A percentile compares a stretch with the other conserved stretches of the same genome.
Conservation (phyloP, 1,284 basidiomycete species). For the Rhodotorula sp. region DNA sequence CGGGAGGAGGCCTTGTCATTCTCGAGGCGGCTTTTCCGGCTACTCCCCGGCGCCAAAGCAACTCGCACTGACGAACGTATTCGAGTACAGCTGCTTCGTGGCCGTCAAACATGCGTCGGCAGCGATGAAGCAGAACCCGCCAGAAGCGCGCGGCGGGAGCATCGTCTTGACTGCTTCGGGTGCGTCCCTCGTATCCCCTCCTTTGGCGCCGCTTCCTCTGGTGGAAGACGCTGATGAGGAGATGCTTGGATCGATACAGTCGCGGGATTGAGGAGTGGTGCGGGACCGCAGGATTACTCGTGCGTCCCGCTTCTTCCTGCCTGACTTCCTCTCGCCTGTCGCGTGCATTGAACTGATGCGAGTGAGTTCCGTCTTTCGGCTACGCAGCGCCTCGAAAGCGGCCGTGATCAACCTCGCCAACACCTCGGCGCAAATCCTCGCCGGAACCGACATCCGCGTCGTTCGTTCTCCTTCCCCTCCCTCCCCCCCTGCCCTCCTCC, state of each 20-base stretch:
- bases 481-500: not conserved
- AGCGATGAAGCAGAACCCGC: constrained; percentile 66
- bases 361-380: no score
- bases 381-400: constrained; percentile 78
- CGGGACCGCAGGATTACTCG: constrained; percentile 77
- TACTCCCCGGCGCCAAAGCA: no score
- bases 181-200: constrained; percentile 48
- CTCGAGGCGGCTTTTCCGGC: not conserved
- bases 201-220: not conserved
- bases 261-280: constrained; percentile 81
- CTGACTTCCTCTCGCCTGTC: not conserved
- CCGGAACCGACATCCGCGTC: constrained; percentile 76
- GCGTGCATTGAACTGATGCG: not conserved
- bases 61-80: not conserved
- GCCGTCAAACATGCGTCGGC: constrained; percentile 80
- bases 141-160: constrained; percentile 66
- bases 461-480: constrained; percentile 17
- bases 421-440: constrained; percentile 75
- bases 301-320: not conserved
- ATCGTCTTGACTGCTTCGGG: constrained; percentile 88
- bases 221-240: not conserved
- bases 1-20: no score
- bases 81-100: constrained; percentile 68
- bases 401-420: constrained; percentile 84
- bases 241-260: constrained; percentile 53